These are phyloP conservation scores for Coniochaeta prunicola DNA, from an alignment of 2,329 filamentous ascomycete genomes.

Conservation along the genomic window DNA sequence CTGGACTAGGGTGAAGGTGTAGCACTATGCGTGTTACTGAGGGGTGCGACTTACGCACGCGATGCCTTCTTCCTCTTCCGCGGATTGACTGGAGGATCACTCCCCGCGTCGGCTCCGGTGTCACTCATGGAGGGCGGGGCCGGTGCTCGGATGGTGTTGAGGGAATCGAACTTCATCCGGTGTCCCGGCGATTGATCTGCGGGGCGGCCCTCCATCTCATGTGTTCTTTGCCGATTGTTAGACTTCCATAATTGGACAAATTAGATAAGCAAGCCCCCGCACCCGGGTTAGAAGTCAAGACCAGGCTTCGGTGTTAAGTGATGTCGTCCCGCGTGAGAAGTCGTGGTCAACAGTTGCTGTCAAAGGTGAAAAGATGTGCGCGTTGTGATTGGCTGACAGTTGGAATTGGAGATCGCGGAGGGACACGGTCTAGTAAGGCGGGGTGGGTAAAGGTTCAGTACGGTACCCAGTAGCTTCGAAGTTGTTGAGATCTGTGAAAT, in stretches of 20 bases:
- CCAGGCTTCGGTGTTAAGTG: not conserved
- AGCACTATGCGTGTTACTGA: not conserved
- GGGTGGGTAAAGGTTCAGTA: too few relatives aligned
- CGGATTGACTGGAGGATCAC: constrained; percentile 20
- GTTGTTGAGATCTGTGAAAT: too few relatives aligned
- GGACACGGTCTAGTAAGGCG: too few relatives aligned
- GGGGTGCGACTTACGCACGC: constrained; percentile 20
- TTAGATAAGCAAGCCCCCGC: not conserved
- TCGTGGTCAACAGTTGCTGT: not conserved
- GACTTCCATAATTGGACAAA: not conserved
- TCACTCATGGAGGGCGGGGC: constrained; percentile 9
- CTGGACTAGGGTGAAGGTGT: not conserved
- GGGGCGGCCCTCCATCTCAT: not conserved
- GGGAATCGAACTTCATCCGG: not conserved
- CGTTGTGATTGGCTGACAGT: not conserved
- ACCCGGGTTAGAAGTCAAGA: not conserved
- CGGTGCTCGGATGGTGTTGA: constrained; percentile 8
- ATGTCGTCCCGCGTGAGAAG: not conserved
- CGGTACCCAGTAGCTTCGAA: too few relatives aligned
- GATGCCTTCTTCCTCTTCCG: constrained; percentile 28
- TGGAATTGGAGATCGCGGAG: not conserved
- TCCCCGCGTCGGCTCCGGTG: constrained; percentile 11
- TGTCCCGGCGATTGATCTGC: not conserved
- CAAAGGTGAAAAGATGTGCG: not conserved
- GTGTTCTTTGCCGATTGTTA: not conserved